Conservation (phyloP, 495 filamentous ascomycete species). For the Podospora bellae-mahoneyi region DNA sequence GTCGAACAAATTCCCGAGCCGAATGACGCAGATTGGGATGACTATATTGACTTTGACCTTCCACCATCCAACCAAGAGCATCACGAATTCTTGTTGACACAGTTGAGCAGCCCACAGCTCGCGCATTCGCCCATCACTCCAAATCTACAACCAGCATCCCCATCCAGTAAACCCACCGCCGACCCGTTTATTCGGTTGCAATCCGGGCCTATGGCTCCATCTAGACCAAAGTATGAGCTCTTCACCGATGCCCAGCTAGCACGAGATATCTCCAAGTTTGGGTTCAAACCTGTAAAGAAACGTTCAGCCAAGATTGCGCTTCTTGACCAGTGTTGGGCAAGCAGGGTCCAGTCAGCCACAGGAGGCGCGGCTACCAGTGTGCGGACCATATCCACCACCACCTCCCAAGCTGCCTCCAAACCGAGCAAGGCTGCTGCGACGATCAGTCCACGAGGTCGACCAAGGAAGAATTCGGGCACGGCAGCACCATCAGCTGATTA, state of each 20-base stretch:
- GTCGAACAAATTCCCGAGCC: neutral
- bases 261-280: slow-evolving; percentile 59
- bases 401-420: slow-evolving; percentile 13
- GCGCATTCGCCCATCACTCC: neutral
- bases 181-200: neutral
- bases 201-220: neutral
- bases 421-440: slow-evolving; percentile 15
- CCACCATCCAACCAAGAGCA: slow-evolving; percentile 38
- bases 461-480: slow-evolving; percentile 34
- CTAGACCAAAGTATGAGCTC: slow-evolving; percentile 56
- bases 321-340: slow-evolving; percentile 70
- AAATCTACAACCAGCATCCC: neutral
- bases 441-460: slow-evolving; percentile 43
- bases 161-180: neutral
- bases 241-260: slow-evolving; percentile 63
- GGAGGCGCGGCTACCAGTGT: slow-evolving; percentile 1
- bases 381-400: slow-evolving; percentile 20
- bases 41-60: slow-evolving; percentile 22
- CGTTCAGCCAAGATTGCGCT: slow-evolving; percentile 68
- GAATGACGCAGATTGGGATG: neutral
- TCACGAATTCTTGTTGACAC: slow-evolving; percentile 24
- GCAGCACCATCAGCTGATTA: neutral
- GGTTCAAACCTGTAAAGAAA: slow-evolving; percentile 71
- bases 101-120: slow-evolving; percentile 15
- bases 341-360: slow-evolving; percentile 28